Conservation (phyloP, 306 rosid species). For the Astragalus glycyphyllos region DNA sequence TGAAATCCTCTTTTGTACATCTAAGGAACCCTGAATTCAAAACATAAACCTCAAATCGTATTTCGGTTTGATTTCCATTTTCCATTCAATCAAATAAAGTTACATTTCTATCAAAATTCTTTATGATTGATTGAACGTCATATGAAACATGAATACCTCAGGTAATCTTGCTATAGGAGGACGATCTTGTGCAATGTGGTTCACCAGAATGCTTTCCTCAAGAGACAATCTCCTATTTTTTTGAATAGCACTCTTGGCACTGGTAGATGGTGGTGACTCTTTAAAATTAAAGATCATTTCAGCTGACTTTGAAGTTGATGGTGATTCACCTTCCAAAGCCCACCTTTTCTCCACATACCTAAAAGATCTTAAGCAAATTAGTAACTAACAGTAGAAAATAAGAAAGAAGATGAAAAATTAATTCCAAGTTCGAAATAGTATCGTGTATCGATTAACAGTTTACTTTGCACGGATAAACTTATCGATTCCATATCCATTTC, state of each 20-base stretch:
- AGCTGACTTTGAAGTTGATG: constrained; percentile 44
- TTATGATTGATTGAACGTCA: constrained; percentile 14
- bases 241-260: constrained; percentile 41
- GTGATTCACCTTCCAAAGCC: constrained; percentile 52
- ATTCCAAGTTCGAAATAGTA: constrained; percentile 21
- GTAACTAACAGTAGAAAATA: constrained; percentile 35
- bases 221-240: constrained; percentile 72
- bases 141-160: constrained; percentile 55
- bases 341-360: constrained; percentile 83
- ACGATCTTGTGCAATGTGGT: constrained; percentile 44
- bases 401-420: constrained; percentile 32
- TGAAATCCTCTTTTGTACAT: constrained; percentile 44
- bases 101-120: not conserved
- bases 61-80: not conserved
- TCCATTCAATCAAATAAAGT: no score
- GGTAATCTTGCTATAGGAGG: constrained; percentile 49
- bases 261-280: constrained; percentile 41
- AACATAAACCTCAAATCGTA: constrained; percentile 20
- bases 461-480: constrained; percentile 81
- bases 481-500: constrained; percentile 51
- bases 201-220: constrained; percentile 71
- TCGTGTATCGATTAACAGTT: constrained; percentile 36
- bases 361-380: constrained; percentile 44
- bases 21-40: constrained; percentile 58
- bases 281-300: constrained; percentile 43